Conservation (phyloP, 495 filamentous ascomycete species). For the Penicillium crystallinum region DNA sequence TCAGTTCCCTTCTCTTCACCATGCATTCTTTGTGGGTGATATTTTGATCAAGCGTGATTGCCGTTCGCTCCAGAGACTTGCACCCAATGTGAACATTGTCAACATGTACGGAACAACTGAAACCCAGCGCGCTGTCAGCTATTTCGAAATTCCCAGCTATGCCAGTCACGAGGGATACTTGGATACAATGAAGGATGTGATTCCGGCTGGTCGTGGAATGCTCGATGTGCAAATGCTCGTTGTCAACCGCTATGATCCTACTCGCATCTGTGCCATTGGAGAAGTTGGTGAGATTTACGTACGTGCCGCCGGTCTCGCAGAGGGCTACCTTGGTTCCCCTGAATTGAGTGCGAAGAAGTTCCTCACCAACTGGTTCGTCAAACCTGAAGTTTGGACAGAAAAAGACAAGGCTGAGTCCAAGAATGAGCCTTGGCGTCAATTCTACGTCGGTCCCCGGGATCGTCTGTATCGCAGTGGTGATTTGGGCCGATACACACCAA, state of each 20-base stretch:
- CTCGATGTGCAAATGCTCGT: conserved; percentile 88
- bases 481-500: conserved; percentile 66
- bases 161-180: conserved; percentile 62
- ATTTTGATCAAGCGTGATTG: conserved; percentile 85
- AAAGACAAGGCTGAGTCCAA: conserved; percentile 48
- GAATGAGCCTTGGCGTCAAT: conserved; percentile 63
- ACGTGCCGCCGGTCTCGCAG: conserved; percentile 81
- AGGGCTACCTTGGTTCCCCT: conserved; percentile 72
- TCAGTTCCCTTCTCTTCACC: conserved; percentile 70
- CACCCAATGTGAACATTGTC: conserved; percentile 72
- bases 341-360: conserved; percentile 77
- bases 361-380: conserved; percentile 82
- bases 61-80: conserved; percentile 68
- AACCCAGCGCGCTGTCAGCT: conserved; percentile 81
- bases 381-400: conserved; percentile 65
- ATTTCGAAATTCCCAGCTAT: conserved; percentile 74
- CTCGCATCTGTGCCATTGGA: conserved; percentile 69
- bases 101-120: conserved; percentile 95
- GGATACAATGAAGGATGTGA: conserved; percentile 67
- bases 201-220: conserved; percentile 89
- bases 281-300: conserved; percentile 87
- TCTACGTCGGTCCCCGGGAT: conserved; percentile 80
- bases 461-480: conserved; percentile 82
- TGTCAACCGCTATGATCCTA: conserved; percentile 71
- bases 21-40: conserved; percentile 93